Evolutionary conservation across 192 early-diverging fungal species (phyloP).

Genomic region (Coemansia javaensis): DNA sequence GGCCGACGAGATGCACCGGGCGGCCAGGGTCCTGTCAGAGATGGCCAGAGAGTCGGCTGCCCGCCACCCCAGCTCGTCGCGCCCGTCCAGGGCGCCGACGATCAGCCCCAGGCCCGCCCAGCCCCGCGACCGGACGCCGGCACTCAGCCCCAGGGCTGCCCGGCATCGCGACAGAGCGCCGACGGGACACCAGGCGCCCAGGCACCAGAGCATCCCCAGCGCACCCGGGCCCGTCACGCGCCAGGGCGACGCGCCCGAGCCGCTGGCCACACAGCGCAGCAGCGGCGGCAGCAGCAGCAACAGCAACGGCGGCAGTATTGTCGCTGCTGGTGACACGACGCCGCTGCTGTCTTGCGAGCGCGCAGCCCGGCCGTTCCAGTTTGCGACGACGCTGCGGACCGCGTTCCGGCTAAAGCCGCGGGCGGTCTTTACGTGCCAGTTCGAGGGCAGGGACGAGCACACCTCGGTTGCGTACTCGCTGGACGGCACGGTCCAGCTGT

Average conservation of each 20-base stretch:
- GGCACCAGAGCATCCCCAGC: too few species aligned
- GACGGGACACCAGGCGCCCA: too few species aligned
- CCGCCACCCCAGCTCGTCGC: too few species aligned
- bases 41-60: too few species aligned
- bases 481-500: slow-evolving; percentile 33
- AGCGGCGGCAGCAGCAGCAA: too few species aligned
- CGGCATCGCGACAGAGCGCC: too few species aligned
- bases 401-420: slow-evolving; percentile 36
- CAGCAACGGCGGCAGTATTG: neutral
- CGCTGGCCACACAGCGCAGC: too few species aligned
- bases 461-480: slow-evolving; percentile 24
- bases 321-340: neutral
- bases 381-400: slow-evolving; percentile 4
- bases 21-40: slow-evolving; percentile 3
- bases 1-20: slow-evolving; percentile 24
- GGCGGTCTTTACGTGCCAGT: slow-evolving; percentile 17
- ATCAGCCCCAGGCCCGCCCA: too few species aligned
- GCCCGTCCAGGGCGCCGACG: too few species aligned
- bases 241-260: too few species aligned
- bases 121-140: too few species aligned
- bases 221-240: too few species aligned
- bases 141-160: neutral
- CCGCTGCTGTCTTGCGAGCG: neutral
- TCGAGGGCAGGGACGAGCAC: slow-evolving; percentile 8
- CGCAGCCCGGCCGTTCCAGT: slow-evolving; percentile 16